Evolutionary conservation across 2,329 filamentous ascomycete genomes (phyloP), one percentile per base, ranked within the genome.

Genomic region (Zelopaecilomyces penicillatus): DNA sequence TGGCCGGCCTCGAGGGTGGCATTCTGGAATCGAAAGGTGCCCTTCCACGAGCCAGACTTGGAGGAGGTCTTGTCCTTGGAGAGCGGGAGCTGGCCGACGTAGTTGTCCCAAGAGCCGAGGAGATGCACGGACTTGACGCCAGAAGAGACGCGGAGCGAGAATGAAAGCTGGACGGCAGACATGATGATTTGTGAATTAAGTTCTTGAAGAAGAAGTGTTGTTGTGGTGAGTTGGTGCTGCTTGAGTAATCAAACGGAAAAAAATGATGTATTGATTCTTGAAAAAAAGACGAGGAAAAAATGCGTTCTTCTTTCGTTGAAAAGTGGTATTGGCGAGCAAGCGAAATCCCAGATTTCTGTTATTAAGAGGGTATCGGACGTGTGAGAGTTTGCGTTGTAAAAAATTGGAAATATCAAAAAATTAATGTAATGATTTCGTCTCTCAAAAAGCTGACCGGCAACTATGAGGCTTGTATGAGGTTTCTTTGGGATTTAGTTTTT

Each of bases 71-170:
- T 82, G 68, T 95, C 88, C 74, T 89, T 90, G 70, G 89, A 88
- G 58, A 97, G 85, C 45, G 91, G 91, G 59, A 96, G 87, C 71
- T 96, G 91, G 56, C 88, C 87, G 57, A 80, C 76, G 79, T 98
- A 98, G 76, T 87, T 87, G 76, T 98, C 93, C 91, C 91, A 98
- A 56, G 91, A 97, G 62, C 91, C 91, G 70, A 97, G 85, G 57
- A 98, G 78, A 66, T 97, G 91, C 65, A 95, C 91, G 62, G 90
- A 91, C 82, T 96, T 95, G 78, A 94, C 88, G 72, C 89, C 88
- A 65, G 87, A 82, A 64, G 90, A 95, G 67, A 94, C 94, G 74
- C 90, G 88, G 68, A 97, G 87, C 68, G 85, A 84, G 74, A 97
- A 97, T 65, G 89, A 91, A 57, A 95, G 83, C 73, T 96, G 91